A percentile compares a stretch with the other conserved stretches of the same genome.
These are phyloP conservation scores for Neofusicoccum umdonicola DNA, from an alignment of 2,329 filamentous ascomycete species.

Conservation along the genomic window DNA sequence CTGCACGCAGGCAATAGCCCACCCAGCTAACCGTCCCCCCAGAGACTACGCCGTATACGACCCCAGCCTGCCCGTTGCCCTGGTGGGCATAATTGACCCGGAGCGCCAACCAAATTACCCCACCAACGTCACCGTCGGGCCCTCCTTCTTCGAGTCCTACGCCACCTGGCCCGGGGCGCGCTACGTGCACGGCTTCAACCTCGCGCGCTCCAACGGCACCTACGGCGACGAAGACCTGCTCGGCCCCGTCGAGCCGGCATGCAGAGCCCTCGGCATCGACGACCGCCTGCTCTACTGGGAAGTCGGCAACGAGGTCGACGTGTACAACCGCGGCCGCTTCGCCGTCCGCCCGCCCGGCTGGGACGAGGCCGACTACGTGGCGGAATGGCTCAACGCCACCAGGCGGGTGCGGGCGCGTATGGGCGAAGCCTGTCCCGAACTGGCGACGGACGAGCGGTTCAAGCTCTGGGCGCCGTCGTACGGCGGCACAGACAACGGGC, in stretches of 20 bases:
- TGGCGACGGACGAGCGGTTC: constrained; percentile 43
- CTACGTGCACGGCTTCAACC: constrained; percentile 63
- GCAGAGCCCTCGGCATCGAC: constrained; percentile 50
- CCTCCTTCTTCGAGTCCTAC: constrained; percentile 64
- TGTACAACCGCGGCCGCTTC: constrained; percentile 52
- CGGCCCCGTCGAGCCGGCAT: constrained; percentile 56
- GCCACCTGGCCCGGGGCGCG: constrained; percentile 54
- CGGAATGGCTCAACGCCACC: constrained; percentile 59
- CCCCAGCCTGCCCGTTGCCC: constrained; percentile 48
- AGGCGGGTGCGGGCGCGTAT: constrained; percentile 49
- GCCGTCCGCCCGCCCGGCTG: constrained; percentile 53
- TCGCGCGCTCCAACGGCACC: constrained; percentile 51
- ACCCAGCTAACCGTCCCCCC: background rate
- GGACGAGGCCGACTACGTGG: constrained; percentile 56
- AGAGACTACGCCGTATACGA: constrained; percentile 62
- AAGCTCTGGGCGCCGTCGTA: constrained; percentile 58
- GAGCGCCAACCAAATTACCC: constrained; percentile 58
- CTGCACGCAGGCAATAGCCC: too few species aligned
- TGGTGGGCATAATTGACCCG: constrained; percentile 54
- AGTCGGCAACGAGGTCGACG: constrained; percentile 64
- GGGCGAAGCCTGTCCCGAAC: constrained; percentile 50
- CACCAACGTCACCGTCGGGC: constrained; percentile 59
- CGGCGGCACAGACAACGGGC: constrained; percentile 50
- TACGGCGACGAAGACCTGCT: constrained; percentile 52
- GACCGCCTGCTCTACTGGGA: constrained; percentile 58